Evolutionary conservation across 139 green algal genomes (phyloP), one percentile per base, ranked within the genome.

Genomic region (Coelastrella sp.): DNA sequence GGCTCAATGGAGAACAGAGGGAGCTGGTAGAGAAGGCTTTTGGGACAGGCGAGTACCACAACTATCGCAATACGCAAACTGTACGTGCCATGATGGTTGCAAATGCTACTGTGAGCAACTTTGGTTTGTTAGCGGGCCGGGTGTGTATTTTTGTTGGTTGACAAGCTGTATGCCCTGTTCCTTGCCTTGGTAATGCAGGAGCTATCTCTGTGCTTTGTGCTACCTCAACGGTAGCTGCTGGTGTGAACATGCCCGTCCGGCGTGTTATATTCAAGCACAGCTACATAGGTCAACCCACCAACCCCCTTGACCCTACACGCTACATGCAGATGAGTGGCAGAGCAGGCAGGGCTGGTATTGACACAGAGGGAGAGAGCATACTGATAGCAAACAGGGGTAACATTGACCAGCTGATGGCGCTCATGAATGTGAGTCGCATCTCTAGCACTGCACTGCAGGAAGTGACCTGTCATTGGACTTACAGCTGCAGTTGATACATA

Each of bases 141-240:
- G n/a, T 71, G n/a, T 38, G 27, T n/a, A n/a, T n/a, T n/a, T n/a
- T n/a, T n/a, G n/a, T n/a, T n/a, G n/a, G n/a, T n/a, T n/a, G n/a
- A n/a, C n/a, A n/a, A n/a, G n/a, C n/a, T n/a, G n/a, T n/a, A n/a
- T 43, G 25, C 25, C 23, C 19, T 51, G 67, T 37, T 76, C 13
- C 37, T n/a, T 40, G 64, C 35, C 23, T 2, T 64, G 17, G 6
- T 64, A 21, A 5, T 48, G 69, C 66, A 86, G 81, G 87, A 0
- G 89, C 90, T 3, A 84, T 99, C 17, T 92, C 87, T 0, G 95
- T 99, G 69, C 88, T 99, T 60, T 93, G 86, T 68, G 96, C 95
- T 30, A 99, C 98, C 4, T 97, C 95, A 76, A 99, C 97, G 0
- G 87, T 99, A 59, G 97, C 96, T 41, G 93, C 95, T 32, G 95